These are phyloP conservation scores for Serendipita sp. DNA, from an alignment of 768 basidiomycete genomes.

Conservation along the genomic window DNA sequence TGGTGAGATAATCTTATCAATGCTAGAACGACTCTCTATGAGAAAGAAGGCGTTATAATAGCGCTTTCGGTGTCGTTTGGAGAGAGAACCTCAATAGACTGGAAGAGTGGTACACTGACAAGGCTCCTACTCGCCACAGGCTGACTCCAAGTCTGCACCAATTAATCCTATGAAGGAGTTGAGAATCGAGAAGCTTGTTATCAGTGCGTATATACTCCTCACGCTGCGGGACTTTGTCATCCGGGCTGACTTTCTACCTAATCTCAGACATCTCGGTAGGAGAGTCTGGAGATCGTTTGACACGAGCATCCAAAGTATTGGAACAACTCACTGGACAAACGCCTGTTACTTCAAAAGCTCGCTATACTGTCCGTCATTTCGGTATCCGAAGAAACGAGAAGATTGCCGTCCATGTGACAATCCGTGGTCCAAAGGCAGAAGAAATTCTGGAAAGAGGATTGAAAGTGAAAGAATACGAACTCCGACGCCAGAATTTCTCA, in stretches of 20 bases:
- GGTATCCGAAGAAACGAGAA: conserved; percentile 99
- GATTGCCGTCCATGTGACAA: conserved; percentile 97
- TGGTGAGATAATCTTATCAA: not conserved
- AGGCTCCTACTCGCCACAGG: conserved; percentile 25
- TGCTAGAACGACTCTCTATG: not conserved
- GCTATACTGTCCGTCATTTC: conserved; percentile 98
- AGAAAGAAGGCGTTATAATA: not conserved
- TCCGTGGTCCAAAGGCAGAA: conserved; percentile 98
- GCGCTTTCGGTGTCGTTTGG: not conserved
- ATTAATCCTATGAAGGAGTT: conserved; percentile 94
- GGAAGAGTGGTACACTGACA: too few species aligned
- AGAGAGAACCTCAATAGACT: not conserved
- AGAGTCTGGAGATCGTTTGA: conserved; percentile 97
- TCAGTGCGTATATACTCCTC: conserved; percentile 54
- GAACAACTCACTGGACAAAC: conserved; percentile 99
- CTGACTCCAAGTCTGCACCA: conserved; percentile 76
- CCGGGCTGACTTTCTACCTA: not conserved
- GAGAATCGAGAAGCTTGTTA: conserved; percentile 94
- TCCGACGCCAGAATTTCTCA: conserved; percentile 92
- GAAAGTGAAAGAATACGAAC: conserved; percentile 99
- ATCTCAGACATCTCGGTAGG: conserved; percentile 95
- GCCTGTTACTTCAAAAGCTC: conserved; percentile 97
- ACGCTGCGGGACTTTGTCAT: conserved; percentile 9
- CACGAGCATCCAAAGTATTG: conserved; percentile 96
- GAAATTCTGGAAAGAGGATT: conserved; percentile 97